Percentiles rank a stretch among this genome's conserved stretches.
Evolutionary conservation across 2,329 filamentous ascomycete species (phyloP).

Genomic region (Cercospora citrullina): DNA sequence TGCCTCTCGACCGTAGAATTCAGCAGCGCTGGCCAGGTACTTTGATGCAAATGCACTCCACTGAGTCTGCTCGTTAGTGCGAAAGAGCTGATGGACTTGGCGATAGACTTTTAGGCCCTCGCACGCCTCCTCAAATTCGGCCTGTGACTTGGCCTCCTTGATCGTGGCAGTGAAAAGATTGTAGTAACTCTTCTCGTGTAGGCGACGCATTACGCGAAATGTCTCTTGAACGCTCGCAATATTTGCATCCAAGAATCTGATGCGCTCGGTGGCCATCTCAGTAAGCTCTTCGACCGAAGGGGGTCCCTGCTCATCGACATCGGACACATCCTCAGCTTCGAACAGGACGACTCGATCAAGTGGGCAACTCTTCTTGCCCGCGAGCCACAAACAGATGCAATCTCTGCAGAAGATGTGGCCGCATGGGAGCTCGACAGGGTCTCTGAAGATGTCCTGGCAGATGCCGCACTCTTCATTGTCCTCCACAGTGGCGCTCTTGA

Average conservation of each 20-base stretch:
- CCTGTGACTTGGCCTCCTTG: neutral
- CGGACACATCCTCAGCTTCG: neutral
- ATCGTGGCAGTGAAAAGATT: neutral
- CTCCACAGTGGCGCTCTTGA: neutral
- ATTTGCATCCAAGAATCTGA: neutral
- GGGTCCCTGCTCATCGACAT: neutral
- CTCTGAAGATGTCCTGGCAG: neutral
- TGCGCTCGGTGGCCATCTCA: neutral
- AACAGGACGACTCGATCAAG: neutral
- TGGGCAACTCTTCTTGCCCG: neutral
- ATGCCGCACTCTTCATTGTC: neutral
- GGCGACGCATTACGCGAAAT: neutral
- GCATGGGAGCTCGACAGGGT: neutral
- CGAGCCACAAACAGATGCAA: neutral
- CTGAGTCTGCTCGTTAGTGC: neutral
- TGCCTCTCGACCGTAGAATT: neutral
- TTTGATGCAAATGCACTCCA: neutral
- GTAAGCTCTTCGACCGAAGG: neutral
- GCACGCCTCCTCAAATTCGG: neutral
- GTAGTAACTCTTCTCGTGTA: neutral
- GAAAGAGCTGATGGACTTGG: too few species aligned
- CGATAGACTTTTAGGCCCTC: too few species aligned
- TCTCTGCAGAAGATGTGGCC: conserved; percentile 3
- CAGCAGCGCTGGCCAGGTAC: neutral
- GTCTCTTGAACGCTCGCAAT: neutral